Conservation (phyloP, 176 grass and related monocot genomes). For the Phoenix dactylifera region DNA sequence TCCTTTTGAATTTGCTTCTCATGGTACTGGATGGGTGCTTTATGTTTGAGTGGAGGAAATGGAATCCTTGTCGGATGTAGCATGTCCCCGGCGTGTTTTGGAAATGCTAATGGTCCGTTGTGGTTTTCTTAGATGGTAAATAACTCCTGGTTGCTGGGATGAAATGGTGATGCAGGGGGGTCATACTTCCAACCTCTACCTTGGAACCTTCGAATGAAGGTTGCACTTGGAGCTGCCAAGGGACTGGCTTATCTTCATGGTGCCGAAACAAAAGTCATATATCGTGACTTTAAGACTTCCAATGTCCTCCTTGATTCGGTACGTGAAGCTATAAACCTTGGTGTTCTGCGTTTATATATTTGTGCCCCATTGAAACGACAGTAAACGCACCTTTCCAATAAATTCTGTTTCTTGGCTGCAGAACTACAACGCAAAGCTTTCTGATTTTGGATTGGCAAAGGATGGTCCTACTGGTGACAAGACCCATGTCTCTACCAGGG, state of each 20-base stretch:
- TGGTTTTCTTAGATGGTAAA: too few relatives aligned
- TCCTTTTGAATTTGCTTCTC: neutral
- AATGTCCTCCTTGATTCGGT: slow-evolving; percentile 92
- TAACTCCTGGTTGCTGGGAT: slow-evolving; percentile 19
- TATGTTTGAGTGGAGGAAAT: too few relatives aligned
- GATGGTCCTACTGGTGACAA: slow-evolving; percentile 85
- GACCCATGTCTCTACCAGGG: slow-evolving; percentile 81
- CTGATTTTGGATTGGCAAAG: slow-evolving; percentile 94
- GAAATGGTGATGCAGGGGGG: slow-evolving; percentile 49
- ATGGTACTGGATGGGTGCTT: neutral
- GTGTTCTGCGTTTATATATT: neutral
- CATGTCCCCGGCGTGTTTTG: too few relatives aligned
- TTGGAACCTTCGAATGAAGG: slow-evolving; percentile 91
- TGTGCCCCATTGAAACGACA: too few relatives aligned
- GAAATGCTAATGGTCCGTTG: too few relatives aligned
- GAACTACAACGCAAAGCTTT: slow-evolving; percentile 90
- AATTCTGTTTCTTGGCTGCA: slow-evolving; percentile 24
- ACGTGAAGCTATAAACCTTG: slow-evolving; percentile 6
- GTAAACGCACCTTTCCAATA: neutral
- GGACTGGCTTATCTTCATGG: slow-evolving; percentile 87
- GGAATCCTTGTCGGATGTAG: too few relatives aligned
- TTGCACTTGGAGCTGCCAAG: slow-evolving; percentile 82
- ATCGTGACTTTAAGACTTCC: slow-evolving; percentile 91
- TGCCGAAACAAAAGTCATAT: slow-evolving; percentile 76
- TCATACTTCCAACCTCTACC: slow-evolving; percentile 65